A percentile compares a stretch with the other conserved stretches of the same genome.
phyloP scores from a whole-genome alignment of 2,329 filamentous ascomycete species.

The Paradendryphiella salina region DNA sequence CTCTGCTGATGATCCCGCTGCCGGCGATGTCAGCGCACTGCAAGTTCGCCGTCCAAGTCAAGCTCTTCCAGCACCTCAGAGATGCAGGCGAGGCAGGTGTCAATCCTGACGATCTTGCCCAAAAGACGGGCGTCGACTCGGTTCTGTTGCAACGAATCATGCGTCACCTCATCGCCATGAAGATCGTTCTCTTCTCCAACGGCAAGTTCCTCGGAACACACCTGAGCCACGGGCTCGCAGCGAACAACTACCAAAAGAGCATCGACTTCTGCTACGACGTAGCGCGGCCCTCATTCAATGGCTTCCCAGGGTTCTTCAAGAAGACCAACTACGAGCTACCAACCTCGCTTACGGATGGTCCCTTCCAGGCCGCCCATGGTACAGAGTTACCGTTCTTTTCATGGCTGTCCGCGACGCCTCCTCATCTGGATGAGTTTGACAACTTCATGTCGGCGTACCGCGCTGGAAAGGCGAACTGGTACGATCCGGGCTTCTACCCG shows the following conservation, averaged over 20 bases:
- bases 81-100: slow-evolving; percentile 33
- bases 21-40: slow-evolving; percentile 45
- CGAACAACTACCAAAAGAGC: slow-evolving; percentile 44
- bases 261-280: slow-evolving; percentile 48
- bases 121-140: slow-evolving; percentile 37
- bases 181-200: slow-evolving; percentile 36
- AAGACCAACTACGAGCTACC: slow-evolving; percentile 15
- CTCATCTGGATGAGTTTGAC: slow-evolving; percentile 31
- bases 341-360: slow-evolving; percentile 24
- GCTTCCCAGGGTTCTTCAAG: slow-evolving; percentile 19
- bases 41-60: slow-evolving; percentile 44
- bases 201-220: slow-evolving; percentile 35
- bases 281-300: slow-evolving; percentile 25
- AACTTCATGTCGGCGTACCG: slow-evolving; percentile 21
- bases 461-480: slow-evolving; percentile 19
- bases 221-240: slow-evolving; percentile 43
- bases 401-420: slow-evolving; percentile 45
- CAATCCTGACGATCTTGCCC: slow-evolving; percentile 28
- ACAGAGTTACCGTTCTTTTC: slow-evolving; percentile 45
- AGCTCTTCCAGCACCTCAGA: slow-evolving; percentile 43
- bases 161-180: slow-evolving; percentile 49
- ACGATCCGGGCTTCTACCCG: slow-evolving; percentile 18
- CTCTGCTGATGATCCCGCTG: slow-evolving; percentile 16
- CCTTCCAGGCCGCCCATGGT: slow-evolving; percentile 46
- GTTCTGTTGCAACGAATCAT: slow-evolving; percentile 38